Evolutionary conservation across 305 asterid genomes (phyloP).

Genomic region (Fraxinus dipetala): DNA sequence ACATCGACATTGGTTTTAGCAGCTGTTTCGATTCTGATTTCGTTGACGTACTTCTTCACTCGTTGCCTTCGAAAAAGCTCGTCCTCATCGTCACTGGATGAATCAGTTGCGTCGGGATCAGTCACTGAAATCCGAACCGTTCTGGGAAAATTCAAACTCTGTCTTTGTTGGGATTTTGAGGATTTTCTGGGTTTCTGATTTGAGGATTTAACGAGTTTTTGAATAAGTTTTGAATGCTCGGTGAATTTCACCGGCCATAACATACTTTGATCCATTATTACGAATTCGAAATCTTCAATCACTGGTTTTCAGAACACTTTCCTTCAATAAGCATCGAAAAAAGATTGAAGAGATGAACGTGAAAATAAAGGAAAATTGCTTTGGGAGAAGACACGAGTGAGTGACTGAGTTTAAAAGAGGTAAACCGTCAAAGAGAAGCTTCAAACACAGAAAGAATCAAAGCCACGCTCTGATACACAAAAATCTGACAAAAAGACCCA

Average conservation of each 20-base stretch:
- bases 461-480: background rate
- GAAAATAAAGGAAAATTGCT: conserved; percentile 24
- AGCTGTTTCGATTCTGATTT: conserved; percentile 41
- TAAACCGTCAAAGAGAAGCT: conserved; percentile 38
- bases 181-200: conserved; percentile 19
- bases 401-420: conserved; percentile 19
- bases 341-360: background rate
- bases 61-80: conserved; percentile 39
- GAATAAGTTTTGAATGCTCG: conserved; percentile 45
- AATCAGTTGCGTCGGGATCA: conserved; percentile 66
- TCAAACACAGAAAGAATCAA: conserved; percentile 28
- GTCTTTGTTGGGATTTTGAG: conserved; percentile 12
- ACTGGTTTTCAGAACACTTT: background rate
- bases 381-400: conserved; percentile 26
- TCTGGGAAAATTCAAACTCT: conserved; percentile 23
- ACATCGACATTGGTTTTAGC: background rate
- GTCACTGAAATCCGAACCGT: conserved; percentile 49
- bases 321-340: background rate
- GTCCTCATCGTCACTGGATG: conserved; percentile 57
- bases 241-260: conserved; percentile 52
- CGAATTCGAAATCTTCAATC: background rate
- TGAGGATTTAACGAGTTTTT: conserved; percentile 33
- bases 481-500: conserved; percentile 42
- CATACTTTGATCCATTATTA: conserved; percentile 37
- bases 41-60: conserved; percentile 46